Evolutionary conservation across 352 stramenopile genomes (phyloP), one percentile per base, ranked within the genome.

Genomic region (Stephanocyclus meneghinianus): DNA sequence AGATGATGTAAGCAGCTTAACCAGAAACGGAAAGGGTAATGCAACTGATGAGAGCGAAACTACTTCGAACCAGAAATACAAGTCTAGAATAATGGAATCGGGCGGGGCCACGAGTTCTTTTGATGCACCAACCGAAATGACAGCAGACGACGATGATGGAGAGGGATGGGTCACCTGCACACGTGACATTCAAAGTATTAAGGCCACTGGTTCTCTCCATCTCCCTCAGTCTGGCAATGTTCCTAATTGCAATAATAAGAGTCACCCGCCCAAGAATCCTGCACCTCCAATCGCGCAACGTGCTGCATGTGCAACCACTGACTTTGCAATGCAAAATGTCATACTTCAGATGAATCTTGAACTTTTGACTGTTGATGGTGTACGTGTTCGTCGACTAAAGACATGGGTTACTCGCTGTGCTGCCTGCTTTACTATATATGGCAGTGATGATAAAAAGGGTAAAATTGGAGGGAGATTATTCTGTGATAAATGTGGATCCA

Each of bases 351-450:
- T 97, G 90, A 92, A 93, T 56, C 80, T 97, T 45, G 81, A 88
- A 53, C 77, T 97, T 1, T 59, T 96, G 9, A 90, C 87, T 5
- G 70, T 95, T 0, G 86, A 96, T 69, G 94, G 94, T 35, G 89
- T 93, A 68, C 77, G 86, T 6, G 83, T 97, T n/a, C 79, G 78
- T 11, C 60, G 74, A 11, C 78, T 96, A 0, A 94, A 95, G 68
- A 90, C 97, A 71, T 99, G 96, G 95, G 97, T 99, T 26, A 92
- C 98, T 35, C 95, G 97, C 59, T 99, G 97, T 76, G 93, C 96
- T 40, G 96, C 96, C 29, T 99, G 97, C 82, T 99, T 98, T 85
- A 96, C 95, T 61, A 84, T 98, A 81, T 83, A 97, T 56, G 80
- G 78, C 30, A 82, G 79, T 64, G 44, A 74, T 13, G 68, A 81